Evolutionary conservation across 1,284 basidiomycete genomes (phyloP), one percentile per base, ranked within the genome.

Genomic region (Fomitopsis schrenkii): DNA sequence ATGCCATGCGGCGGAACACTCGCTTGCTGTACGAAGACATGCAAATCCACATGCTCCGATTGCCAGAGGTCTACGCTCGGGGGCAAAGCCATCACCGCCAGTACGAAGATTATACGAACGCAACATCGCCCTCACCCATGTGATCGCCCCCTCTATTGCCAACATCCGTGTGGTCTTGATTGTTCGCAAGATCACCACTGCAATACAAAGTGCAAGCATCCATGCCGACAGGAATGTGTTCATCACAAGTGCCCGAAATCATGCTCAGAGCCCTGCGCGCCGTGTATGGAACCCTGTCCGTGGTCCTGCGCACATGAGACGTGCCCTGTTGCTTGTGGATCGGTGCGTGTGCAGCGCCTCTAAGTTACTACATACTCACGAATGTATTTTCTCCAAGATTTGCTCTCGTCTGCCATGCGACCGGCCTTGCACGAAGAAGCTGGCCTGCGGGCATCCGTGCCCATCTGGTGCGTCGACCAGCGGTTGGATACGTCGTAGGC

Each of bases 381-480:
- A 7, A 33, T 33, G 30, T 33, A 8, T 33, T 59, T 10, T 17
- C 44, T 35, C 10, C 0, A 61, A 91, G 88, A 80, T 88, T 19
- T 91, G 90, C 68, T 79, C 82, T 7, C 81, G 88, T 8, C 71
- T 89, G 2, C 90, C 90, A 0, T 90, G 89, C 62, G 84, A 91
- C 63, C 61, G 74, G 56, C 79, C 80, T 1, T 92, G 90, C 63
- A 61, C 66, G 9, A 76, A 76, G 5, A 30, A 57, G 0, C 75
- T 91, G 3, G 1, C 41, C 1, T 91, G 90, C 66, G 86, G 86
- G 0, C 88, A 91, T 66, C 75, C 59, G 38, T 91, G 90, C 64
- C 84, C 87, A 17, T 90, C 88, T 26, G 80, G 87, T 88, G 68
- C 60, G 78, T 66, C n/a, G 30, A 8, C 1, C 36, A 6, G 30